Conservation (phyloP, 306 rosid genomes). For the Pterocarpus macrocarpus region DNA sequence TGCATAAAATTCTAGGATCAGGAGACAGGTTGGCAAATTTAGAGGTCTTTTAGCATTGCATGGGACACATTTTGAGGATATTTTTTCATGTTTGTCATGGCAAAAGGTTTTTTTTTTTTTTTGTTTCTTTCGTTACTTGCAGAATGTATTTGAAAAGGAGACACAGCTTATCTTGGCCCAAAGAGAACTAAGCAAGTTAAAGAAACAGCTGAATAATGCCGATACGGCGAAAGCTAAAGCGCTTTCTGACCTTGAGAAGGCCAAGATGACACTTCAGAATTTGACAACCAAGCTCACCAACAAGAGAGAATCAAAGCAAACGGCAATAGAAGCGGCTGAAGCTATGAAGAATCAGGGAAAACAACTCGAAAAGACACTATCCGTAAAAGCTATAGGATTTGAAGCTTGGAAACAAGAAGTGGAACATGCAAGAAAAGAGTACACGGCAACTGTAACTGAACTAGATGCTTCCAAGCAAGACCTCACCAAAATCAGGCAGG, state of each 20-base stretch:
- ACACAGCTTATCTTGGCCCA: constrained; percentile 75
- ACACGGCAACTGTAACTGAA: constrained; percentile 54
- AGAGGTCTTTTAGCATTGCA: constrained; percentile 9
- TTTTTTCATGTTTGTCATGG: constrained; percentile 31
- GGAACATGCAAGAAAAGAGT: constrained; percentile 66
- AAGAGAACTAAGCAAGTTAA: constrained; percentile 64
- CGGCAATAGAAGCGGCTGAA: constrained; percentile 70
- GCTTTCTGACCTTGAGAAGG: constrained; percentile 71
- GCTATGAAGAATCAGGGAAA: constrained; percentile 55
- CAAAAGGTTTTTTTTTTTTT: constrained; percentile 19
- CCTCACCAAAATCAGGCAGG: constrained; percentile 79
- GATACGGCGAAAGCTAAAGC: constrained; percentile 61
- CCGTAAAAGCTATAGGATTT: constrained; percentile 53
- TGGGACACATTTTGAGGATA: neutral
- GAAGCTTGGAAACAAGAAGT: constrained; percentile 74
- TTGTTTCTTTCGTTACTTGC: constrained; percentile 33
- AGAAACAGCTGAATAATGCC: constrained; percentile 59
- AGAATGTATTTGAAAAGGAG: constrained; percentile 80
- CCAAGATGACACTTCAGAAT: constrained; percentile 61
- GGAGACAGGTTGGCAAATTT: neutral
- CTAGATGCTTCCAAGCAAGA: constrained; percentile 84
- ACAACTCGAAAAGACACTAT: constrained; percentile 56
- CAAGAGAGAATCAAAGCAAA: constrained; percentile 64
- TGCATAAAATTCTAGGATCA: neutral
- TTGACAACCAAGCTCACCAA: constrained; percentile 61